These are phyloP conservation scores for Cerrena zonata DNA, from an alignment of 1,284 basidiomycete species.

Conservation along the genomic window DNA sequence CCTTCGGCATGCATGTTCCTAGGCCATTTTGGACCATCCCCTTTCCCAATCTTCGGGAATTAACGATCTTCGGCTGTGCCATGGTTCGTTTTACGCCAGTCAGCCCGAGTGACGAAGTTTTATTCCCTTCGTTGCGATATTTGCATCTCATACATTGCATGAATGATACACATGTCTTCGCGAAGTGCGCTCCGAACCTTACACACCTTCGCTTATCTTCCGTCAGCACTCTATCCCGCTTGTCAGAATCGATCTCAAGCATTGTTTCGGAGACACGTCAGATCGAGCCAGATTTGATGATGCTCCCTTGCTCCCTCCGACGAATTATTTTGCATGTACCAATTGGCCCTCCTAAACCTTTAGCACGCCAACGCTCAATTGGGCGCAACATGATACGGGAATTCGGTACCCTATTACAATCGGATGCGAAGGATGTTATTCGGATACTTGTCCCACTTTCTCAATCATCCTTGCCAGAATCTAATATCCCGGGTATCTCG, in stretches of 20 bases:
- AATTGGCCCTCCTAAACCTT: background rate
- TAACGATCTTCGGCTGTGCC: background rate
- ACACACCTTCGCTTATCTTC: constrained; percentile 12
- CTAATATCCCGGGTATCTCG: background rate
- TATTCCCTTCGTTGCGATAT: constrained; percentile 9
- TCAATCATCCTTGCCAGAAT: background rate
- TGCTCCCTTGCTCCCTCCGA: background rate
- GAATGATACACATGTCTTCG: constrained; percentile 8
- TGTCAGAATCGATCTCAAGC: background rate
- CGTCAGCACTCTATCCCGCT: background rate
- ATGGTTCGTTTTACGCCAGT: constrained; percentile 1
- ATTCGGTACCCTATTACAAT: background rate
- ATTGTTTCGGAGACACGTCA: background rate
- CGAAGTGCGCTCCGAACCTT: constrained; percentile 9
- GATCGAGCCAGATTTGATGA: background rate
- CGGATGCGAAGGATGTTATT: background rate
- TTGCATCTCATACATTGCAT: constrained; percentile 10
- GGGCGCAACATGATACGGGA: background rate
- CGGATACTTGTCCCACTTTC: background rate
- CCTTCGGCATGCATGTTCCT: background rate
- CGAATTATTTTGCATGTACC: background rate
- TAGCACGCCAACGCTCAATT: background rate
- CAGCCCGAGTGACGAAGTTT: background rate
- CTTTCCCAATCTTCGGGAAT: background rate
- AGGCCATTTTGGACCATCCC: background rate